Conservation (phyloP, 768 basidiomycete species). For the Suillus hirtellus region DNA sequence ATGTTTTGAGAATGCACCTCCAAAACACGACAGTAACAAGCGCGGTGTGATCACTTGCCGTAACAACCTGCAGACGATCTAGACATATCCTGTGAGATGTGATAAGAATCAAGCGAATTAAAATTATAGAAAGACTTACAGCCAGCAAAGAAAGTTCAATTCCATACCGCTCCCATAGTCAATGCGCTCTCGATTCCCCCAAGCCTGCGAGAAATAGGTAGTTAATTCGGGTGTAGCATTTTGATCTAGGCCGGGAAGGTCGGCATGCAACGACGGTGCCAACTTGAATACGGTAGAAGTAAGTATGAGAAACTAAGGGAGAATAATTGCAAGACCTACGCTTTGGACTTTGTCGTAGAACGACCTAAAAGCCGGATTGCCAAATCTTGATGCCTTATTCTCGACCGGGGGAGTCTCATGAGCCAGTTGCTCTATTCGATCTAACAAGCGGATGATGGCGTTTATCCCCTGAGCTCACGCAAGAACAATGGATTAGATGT, state of each 20-base stretch:
- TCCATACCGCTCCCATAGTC: slow-evolving; percentile 99
- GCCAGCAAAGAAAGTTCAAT: slow-evolving; percentile 94
- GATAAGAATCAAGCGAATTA: neutral
- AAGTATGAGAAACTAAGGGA: neutral
- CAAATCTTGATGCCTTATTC: slow-evolving; percentile 90
- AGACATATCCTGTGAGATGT: slow-evolving; percentile 72
- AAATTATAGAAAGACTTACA: slow-evolving; percentile 53
- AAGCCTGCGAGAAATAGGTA: slow-evolving; percentile 80
- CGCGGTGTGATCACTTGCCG: slow-evolving; percentile 64
- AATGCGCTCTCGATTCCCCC: slow-evolving; percentile 90
- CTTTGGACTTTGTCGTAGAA: slow-evolving; percentile 84
- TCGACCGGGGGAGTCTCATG: slow-evolving; percentile 80
- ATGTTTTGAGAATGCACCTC: slow-evolving; percentile 48
- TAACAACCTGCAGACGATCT: slow-evolving; percentile 64
- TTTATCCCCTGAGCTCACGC: slow-evolving; percentile 53
- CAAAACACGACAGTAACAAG: slow-evolving; percentile 88
- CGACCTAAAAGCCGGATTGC: slow-evolving; percentile 93
- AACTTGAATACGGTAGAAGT: slow-evolving; percentile 35
- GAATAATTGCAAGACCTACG: slow-evolving; percentile 39
- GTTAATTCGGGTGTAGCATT: slow-evolving; percentile 69
- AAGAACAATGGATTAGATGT: slow-evolving; percentile 8
- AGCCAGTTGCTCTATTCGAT: slow-evolving; percentile 65
- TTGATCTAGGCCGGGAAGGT: slow-evolving; percentile 55
- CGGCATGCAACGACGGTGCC: slow-evolving; percentile 56
- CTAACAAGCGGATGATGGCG: slow-evolving; percentile 63